phyloP scores from a whole-genome alignment of 2,329 filamentous ascomycete species.

The Alternaria viburni region DNA sequence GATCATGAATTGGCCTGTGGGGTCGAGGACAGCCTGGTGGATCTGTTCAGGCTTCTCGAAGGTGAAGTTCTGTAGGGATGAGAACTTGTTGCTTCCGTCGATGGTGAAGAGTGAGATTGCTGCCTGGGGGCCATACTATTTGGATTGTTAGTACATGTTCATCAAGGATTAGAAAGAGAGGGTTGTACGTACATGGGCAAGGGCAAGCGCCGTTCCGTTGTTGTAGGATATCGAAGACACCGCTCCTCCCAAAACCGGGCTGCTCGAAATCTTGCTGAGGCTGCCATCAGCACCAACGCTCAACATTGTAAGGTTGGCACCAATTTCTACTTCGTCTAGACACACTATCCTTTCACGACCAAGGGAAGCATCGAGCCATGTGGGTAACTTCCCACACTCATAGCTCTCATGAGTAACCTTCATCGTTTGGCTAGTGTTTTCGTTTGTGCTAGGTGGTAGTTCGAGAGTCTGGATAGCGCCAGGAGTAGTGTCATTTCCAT shows the following conservation, averaged over 20 bases:
- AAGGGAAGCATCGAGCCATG: slow-evolving; percentile 66
- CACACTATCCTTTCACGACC: slow-evolving; percentile 62
- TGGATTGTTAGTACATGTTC: neutral
- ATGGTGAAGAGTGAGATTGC: slow-evolving; percentile 45
- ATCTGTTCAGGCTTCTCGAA: slow-evolving; percentile 58
- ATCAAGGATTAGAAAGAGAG: neutral
- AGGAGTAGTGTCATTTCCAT: slow-evolving; percentile 28
- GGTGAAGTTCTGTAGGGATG: slow-evolving; percentile 49
- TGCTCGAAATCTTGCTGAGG: slow-evolving; percentile 44
- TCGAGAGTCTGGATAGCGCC: slow-evolving; percentile 53
- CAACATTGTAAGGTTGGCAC: slow-evolving; percentile 40
- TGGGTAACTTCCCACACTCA: slow-evolving; percentile 61
- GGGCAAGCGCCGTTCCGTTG: slow-evolving; percentile 47
- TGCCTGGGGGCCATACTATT: slow-evolving; percentile 47
- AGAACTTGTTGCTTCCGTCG: slow-evolving; percentile 12
- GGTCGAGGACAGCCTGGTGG: slow-evolving; percentile 70
- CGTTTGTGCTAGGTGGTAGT: neutral
- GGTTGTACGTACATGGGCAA: slow-evolving; percentile 26
- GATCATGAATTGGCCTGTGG: slow-evolving; percentile 67
- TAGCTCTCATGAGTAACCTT: slow-evolving; percentile 53
- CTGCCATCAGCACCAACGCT: slow-evolving; percentile 41
- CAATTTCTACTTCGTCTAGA: slow-evolving; percentile 65
- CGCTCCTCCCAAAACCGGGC: slow-evolving; percentile 47
- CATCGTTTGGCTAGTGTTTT: slow-evolving; percentile 40
- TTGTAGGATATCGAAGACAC: slow-evolving; percentile 53